Conservation (phyloP, 371 early-diverging fungal genomes). For the Nematocida parisii region DNA sequence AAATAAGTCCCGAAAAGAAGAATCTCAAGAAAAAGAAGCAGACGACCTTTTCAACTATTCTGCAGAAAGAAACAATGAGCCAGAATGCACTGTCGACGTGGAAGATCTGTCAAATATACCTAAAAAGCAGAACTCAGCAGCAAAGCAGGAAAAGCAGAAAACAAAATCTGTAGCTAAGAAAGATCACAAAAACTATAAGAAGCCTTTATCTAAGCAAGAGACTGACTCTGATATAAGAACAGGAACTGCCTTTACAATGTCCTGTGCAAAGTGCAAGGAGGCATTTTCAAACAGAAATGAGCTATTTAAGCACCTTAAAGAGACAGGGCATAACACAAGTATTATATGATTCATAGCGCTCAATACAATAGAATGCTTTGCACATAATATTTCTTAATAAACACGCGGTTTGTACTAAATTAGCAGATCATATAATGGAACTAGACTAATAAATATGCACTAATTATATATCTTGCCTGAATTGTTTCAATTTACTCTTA, state of each 20-base stretch:
- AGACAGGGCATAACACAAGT: slow-evolving; percentile 21
- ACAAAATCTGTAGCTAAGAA: background rate
- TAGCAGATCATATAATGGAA: background rate
- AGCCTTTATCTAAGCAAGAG: background rate
- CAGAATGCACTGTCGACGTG: background rate
- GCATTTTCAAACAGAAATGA: slow-evolving; percentile 45
- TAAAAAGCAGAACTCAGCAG: background rate
- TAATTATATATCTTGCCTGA: background rate
- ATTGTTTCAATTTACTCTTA: background rate
- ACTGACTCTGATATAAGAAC: slow-evolving; percentile 26
- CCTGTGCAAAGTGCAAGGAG: slow-evolving; percentile 58
- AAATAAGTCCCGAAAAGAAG: background rate
- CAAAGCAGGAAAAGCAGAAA: background rate
- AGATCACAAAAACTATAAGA: background rate
- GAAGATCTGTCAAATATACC: background rate
- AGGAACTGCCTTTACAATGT: slow-evolving; percentile 43
- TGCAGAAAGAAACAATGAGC: slow-evolving; percentile 15
- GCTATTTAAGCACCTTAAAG: slow-evolving; percentile 49
- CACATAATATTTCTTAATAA: no score
- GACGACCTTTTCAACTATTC: background rate
- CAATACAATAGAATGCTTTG: no score
- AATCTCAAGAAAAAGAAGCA: background rate
- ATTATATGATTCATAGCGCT: background rate
- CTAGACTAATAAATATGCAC: slow-evolving; percentile 1
- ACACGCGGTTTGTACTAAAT: no score